Evolutionary conservation across 495 filamentous ascomycete genomes (phyloP).

Genomic region (Daldinia loculata): DNA sequence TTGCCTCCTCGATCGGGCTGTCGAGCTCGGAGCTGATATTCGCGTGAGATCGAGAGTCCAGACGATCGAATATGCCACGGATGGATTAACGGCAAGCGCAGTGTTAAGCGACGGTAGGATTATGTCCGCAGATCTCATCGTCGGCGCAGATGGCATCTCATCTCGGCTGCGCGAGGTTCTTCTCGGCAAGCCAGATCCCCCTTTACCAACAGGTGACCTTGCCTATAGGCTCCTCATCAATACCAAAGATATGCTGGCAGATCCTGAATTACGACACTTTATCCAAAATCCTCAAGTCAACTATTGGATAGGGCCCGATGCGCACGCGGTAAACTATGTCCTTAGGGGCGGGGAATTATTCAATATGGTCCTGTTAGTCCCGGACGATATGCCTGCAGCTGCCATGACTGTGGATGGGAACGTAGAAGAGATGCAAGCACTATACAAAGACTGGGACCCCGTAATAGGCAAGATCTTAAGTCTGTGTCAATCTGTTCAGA

Average conservation of each 20-base stretch:
- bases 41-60: constrained; percentile 56
- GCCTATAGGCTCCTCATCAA: constrained; percentile 70
- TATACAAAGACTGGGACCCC: constrained; percentile 69
- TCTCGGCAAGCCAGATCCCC: constrained; percentile 52
- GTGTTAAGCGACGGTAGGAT: constrained; percentile 45
- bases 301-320: constrained; percentile 71
- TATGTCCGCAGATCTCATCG: constrained; percentile 60
- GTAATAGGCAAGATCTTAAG: constrained; percentile 59
- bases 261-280: constrained; percentile 58
- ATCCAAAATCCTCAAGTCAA: constrained; percentile 67
- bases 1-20: constrained; percentile 60
- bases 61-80: constrained; percentile 45
- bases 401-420: constrained; percentile 64
- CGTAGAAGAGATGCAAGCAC: constrained; percentile 70
- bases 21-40: constrained; percentile 62
- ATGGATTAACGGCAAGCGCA: constrained; percentile 46
- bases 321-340: constrained; percentile 72
- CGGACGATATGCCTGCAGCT: constrained; percentile 70
- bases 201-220: constrained; percentile 70
- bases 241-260: constrained; percentile 62
- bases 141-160: constrained; percentile 68
- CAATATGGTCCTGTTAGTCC: constrained; percentile 74
- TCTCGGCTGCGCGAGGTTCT: constrained; percentile 60
- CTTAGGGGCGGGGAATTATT: constrained; percentile 67
- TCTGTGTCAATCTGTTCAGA: constrained; percentile 65